These are phyloP conservation scores for Cryphonectria parasitica DNA, from an alignment of 2,329 filamentous ascomycete species.

Conservation along the genomic window DNA sequence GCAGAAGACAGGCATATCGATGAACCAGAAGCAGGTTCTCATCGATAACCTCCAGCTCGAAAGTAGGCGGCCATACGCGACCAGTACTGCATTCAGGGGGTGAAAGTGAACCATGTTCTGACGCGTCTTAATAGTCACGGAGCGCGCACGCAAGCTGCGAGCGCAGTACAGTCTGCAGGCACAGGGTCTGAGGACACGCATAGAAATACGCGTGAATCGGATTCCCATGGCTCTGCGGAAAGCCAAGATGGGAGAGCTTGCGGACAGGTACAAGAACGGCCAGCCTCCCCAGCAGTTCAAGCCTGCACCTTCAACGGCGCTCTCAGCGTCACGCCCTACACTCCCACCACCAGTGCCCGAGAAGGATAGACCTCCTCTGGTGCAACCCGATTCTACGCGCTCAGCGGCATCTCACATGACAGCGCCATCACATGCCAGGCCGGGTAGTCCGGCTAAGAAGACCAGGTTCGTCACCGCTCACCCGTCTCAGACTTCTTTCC, in stretches of 20 bases:
- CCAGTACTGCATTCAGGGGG: not conserved
- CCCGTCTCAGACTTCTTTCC: conserved; percentile 26
- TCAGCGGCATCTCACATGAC: conserved; percentile 21
- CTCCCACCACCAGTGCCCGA: conserved; percentile 53
- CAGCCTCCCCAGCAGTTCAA: conserved; percentile 47
- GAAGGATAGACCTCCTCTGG: conserved; percentile 47
- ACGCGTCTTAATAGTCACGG: conserved; percentile 65
- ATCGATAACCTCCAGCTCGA: conserved; percentile 91
- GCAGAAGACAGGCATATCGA: conserved; percentile 62
- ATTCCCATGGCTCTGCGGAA: conserved; percentile 81
- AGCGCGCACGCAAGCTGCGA: conserved; percentile 83
- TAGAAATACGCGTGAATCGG: conserved; percentile 92
- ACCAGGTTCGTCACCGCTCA: conserved; percentile 50
- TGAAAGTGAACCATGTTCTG: conserved; percentile 15
- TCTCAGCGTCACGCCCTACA: conserved; percentile 33
- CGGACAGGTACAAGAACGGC: conserved; percentile 27
- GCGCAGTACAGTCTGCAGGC: conserved; percentile 89
- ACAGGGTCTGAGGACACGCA: conserved; percentile 79
- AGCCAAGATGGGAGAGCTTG: conserved; percentile 79
- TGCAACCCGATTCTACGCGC: conserved; percentile 13
- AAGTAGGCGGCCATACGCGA: conserved; percentile 57
- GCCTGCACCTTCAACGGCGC: conserved; percentile 33
- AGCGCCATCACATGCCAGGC: conserved; percentile 23
- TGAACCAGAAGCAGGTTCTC: conserved; percentile 80
- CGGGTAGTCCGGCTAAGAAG: conserved; percentile 48